Percentiles rank a stretch among this genome's conserved stretches.
Evolutionary conservation across 305 asterid species (phyloP).

Genomic region (Ajuga reptans): DNA sequence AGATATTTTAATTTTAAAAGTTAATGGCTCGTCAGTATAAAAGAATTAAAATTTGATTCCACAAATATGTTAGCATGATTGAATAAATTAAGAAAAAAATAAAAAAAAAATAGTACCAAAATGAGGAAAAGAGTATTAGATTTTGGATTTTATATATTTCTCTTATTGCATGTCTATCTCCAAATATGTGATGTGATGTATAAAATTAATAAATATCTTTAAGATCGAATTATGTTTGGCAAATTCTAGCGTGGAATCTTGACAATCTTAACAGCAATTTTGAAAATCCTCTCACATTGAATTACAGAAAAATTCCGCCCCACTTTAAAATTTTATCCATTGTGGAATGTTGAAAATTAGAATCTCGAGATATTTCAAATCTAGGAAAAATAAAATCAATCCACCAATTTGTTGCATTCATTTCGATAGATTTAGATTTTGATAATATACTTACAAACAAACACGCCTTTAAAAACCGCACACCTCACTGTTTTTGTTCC

Average conservation of each 20-base stretch:
- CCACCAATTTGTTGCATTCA: not conserved
- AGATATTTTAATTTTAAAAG: no score
- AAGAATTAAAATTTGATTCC: no score
- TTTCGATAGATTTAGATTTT: not conserved
- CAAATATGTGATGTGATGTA: no score
- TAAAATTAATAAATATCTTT: no score
- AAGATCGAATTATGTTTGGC: not conserved
- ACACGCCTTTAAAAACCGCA: conserved; percentile 13
- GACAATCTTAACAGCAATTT: not conserved
- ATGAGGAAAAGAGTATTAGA: no score
- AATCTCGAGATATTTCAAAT: not conserved
- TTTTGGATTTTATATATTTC: no score
- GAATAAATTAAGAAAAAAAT: no score
- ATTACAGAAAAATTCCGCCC: not conserved
- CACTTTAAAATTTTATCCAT: not conserved
- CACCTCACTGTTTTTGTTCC: not conserved
- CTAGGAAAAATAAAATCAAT: not conserved
- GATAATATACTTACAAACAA: not conserved
- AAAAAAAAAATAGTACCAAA: no score
- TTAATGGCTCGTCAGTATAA: no score
- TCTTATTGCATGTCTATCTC: no score
- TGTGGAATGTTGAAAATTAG: conserved; percentile 18
- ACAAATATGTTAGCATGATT: no score
- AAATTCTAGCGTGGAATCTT: conserved; percentile 2
- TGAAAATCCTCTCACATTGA: not conserved